Evolutionary conservation across 2,329 filamentous ascomycete species (phyloP).

Genomic region (Fusarium dlaminii): DNA sequence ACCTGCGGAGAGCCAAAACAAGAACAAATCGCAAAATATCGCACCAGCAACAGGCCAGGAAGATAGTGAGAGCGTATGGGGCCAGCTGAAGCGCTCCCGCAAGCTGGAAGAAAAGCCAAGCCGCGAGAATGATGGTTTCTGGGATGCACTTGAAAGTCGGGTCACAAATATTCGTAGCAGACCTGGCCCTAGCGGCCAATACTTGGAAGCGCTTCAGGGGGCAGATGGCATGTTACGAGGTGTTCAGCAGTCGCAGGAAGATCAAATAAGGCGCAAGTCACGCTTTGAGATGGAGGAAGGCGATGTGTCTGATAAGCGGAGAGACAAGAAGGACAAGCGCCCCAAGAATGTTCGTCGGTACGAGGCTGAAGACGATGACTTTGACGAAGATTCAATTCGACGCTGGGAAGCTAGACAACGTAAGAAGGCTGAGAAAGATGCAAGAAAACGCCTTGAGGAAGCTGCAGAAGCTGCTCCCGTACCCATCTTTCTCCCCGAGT

Average conservation of each 20-base stretch:
- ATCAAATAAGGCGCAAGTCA: constrained; percentile 42
- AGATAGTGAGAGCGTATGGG: constrained; percentile 33
- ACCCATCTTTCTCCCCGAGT: constrained; percentile 84
- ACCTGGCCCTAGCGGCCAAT: neutral
- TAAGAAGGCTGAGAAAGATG: constrained; percentile 55
- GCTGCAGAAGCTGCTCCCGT: constrained; percentile 55
- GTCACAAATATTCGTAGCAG: constrained; percentile 32
- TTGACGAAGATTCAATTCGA: constrained; percentile 51
- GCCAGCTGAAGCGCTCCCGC: constrained; percentile 37
- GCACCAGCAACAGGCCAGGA: neutral
- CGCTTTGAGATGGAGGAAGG: constrained; percentile 46
- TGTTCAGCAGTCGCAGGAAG: constrained; percentile 9
- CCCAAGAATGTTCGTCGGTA: constrained; percentile 35
- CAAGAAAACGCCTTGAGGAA: constrained; percentile 52
- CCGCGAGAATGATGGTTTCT: constrained; percentile 21
- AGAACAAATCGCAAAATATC: neutral
- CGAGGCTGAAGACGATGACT: constrained; percentile 47
- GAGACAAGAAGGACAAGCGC: constrained; percentile 42
- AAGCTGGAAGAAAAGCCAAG: neutral
- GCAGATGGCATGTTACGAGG: neutral
- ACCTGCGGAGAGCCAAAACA: neutral
- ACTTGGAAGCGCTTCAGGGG: neutral
- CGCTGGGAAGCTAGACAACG: constrained; percentile 52
- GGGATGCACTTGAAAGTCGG: constrained; percentile 39
- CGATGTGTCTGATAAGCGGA: constrained; percentile 28